Evolutionary conservation across 1,139 yeast genomes (phyloP), one percentile per base, ranked within the genome.

Genomic region (Yamadazyma diddensiae): DNA sequence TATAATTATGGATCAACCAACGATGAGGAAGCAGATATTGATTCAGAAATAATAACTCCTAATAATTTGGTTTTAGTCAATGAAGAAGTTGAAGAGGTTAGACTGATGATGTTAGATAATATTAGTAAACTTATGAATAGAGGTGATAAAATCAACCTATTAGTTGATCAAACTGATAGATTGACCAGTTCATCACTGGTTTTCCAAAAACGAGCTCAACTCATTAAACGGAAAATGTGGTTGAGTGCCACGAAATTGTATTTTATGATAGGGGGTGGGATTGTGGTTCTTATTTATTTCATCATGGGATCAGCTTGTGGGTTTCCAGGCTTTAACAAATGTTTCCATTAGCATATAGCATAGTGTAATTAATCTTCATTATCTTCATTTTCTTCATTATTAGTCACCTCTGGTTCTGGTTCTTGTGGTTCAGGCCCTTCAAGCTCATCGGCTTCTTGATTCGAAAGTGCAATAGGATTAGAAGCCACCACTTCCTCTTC

Each of bases 121-220:
- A 79, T 81, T 35, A 81, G 77, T 46, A 76, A 75, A 49, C 63
- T 88, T 16, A 64, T 88, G 49, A 79, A 79, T 48, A 71, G 97
- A 35, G 95, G 95, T 9, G 96, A 87, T 48, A 72, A 85, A 37
- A 77, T 88, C 38, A 77, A 79, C 41, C 58, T 75, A 30, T 66
- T 88, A 40, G 94, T 87, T 12, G 84, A 82, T 52, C 88, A 88
- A 53, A 87, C 96, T 1, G 85, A 84, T 42, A 68, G 80, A 34
- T 69, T 87, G 56, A 85, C 82, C 43, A 70, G 73, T 18, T 75
- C 79, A 21, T 77, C 94, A 4, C 75, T 70, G 59, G 74, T 82
- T 28, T 88, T 88, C 52, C 80, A 86, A 44, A 78, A 82, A 43
- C 70, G 80, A 38, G 84, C 95, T 0, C 76, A 74, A 18, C 69